Percentiles rank a stretch among this genome's conserved stretches.
Evolutionary conservation across 352 stramenopile genomes (phyloP).

Genomic region (Phytophthora pseudosyringae): DNA sequence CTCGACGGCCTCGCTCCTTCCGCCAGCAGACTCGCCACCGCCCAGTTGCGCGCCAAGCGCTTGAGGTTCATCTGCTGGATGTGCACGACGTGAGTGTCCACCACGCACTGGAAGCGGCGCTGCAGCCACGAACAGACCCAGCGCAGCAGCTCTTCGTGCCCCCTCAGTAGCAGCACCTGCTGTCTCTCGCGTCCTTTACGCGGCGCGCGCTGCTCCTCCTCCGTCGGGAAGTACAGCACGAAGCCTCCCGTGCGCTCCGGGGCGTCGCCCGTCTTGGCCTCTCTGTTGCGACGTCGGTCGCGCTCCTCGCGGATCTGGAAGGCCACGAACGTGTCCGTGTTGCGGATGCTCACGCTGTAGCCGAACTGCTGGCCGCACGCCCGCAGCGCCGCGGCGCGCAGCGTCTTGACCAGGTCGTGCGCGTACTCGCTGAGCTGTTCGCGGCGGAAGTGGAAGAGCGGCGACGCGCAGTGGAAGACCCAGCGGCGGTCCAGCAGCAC

Average conservation of each 20-base stretch:
- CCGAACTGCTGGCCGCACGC: constrained; percentile 60
- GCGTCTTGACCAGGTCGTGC: constrained; percentile 69
- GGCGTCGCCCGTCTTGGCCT: not conserved
- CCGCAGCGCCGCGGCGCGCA: constrained; percentile 55
- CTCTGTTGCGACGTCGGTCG: constrained; percentile 18
- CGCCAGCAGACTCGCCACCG: constrained; percentile 44
- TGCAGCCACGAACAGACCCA: constrained; percentile 73
- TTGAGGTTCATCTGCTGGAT: constrained; percentile 62
- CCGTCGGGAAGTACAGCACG: constrained; percentile 66
- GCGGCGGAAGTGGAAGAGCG: constrained; percentile 63
- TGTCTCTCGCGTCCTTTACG: constrained; percentile 52
- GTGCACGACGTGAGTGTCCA: constrained; percentile 52
- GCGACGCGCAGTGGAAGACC: constrained; percentile 68
- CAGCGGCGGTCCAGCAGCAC: constrained; percentile 61
- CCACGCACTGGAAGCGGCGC: constrained; percentile 75
- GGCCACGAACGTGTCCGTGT: constrained; percentile 53
- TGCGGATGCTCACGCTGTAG: constrained; percentile 71
- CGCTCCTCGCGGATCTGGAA: constrained; percentile 67
- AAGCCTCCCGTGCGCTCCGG: constrained; percentile 48
- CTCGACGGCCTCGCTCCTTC: constrained; percentile 17
- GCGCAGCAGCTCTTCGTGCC: constrained; percentile 58
- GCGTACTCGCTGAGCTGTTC: constrained; percentile 60
- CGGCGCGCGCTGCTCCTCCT: constrained; percentile 40
- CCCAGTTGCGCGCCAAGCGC: constrained; percentile 56
- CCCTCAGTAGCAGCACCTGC: constrained; percentile 65